Conservation (phyloP, 306 rosid genomes). For the Albizia julibrissin region DNA sequence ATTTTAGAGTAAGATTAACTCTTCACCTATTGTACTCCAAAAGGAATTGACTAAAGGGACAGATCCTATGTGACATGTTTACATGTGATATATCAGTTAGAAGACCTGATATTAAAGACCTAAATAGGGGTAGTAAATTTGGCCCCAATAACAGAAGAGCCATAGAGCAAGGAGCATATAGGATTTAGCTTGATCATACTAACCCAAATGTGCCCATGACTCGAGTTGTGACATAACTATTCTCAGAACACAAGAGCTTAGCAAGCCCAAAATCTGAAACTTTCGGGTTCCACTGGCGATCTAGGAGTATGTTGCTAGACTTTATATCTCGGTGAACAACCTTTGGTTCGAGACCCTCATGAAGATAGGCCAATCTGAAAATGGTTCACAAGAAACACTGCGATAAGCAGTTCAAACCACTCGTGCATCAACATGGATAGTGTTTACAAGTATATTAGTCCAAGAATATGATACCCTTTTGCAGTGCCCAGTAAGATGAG, state of each 20-base stretch:
- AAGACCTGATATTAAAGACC: not conserved
- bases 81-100: not conserved
- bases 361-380: conserved; percentile 92
- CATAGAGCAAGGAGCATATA: not conserved
- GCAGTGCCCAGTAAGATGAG: conserved; percentile 85
- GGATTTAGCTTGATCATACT: conserved; percentile 44
- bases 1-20: not conserved
- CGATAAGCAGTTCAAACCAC: conserved; percentile 23
- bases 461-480: conserved; percentile 64
- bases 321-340: conserved; percentile 96
- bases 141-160: not conserved
- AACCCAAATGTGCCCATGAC: conserved; percentile 99
- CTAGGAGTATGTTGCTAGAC: conserved; percentile 87
- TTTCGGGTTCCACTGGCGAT: conserved; percentile 92
- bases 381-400: conserved; percentile 20
- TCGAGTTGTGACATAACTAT: conserved; percentile 91
- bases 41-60: not conserved
- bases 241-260: conserved; percentile 82
- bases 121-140: not conserved
- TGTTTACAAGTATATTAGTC: conserved; percentile 3
- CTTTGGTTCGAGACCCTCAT: conserved; percentile 96
- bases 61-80: not conserved
- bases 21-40: not conserved
- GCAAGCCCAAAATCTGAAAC: conserved; percentile 99
- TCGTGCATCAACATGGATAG: conserved; percentile 20